phyloP scores from a whole-genome alignment of 768 basidiomycete species.

The Phanerochaete sordida region DNA sequence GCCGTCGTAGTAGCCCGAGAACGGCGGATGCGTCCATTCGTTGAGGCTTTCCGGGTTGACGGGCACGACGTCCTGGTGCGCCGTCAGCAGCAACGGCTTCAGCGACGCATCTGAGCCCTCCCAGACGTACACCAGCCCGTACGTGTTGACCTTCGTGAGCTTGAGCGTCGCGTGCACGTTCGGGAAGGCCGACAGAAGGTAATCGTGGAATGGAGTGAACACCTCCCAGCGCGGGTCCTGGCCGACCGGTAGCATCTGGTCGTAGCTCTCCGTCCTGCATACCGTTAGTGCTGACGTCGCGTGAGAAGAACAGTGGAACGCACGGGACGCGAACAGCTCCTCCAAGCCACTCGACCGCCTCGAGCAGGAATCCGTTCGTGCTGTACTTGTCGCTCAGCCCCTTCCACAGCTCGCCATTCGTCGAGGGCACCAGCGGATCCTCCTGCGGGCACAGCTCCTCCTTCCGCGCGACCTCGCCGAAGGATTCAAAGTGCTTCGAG shows the following conservation, averaged over 20 bases:
- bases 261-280: slow-evolving; percentile 48
- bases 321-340: slow-evolving; percentile 32
- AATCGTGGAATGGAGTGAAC: slow-evolving; percentile 35
- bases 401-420: slow-evolving; percentile 31
- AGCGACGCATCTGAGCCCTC: slow-evolving; percentile 43
- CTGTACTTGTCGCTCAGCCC: slow-evolving; percentile 27
- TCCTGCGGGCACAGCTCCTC: slow-evolving; percentile 32
- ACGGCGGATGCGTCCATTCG: slow-evolving; percentile 48
- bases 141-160: slow-evolving; percentile 57
- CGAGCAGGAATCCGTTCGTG: slow-evolving; percentile 31
- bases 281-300: not conserved
- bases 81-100: slow-evolving; percentile 53
- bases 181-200: slow-evolving; percentile 52
- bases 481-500: not conserved
- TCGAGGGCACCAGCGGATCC: slow-evolving; percentile 28
- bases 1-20: slow-evolving; percentile 44
- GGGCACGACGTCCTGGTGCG: slow-evolving; percentile 57
- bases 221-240: slow-evolving; percentile 43
- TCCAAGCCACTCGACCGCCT: slow-evolving; percentile 20
- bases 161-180: slow-evolving; percentile 51
- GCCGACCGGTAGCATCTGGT: slow-evolving; percentile 44
- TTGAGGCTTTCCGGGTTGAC: slow-evolving; percentile 41
- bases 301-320: slow-evolving; percentile 13
- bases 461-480: not conserved
- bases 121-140: slow-evolving; percentile 61